These are phyloP conservation scores for Malus sieversii DNA, from an alignment of 306 rosid species.

Conservation along the genomic window DNA sequence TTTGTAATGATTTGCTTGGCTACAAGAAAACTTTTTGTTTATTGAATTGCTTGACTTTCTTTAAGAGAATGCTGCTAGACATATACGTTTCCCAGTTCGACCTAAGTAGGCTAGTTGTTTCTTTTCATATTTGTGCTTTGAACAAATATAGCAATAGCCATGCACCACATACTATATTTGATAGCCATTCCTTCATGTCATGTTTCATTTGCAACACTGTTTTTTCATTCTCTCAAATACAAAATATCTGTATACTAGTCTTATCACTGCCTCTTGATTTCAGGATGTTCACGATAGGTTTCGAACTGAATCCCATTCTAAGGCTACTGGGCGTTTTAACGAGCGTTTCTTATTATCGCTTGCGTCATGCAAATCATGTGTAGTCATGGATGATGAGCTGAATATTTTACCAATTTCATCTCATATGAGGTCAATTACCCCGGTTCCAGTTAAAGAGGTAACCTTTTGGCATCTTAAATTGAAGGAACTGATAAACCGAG, in stretches of 20 bases:
- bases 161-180: neutral
- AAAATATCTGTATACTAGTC: neutral
- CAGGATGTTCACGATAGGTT: conserved; percentile 95
- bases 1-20: neutral
- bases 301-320: conserved; percentile 89
- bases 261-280: conserved; percentile 12
- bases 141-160: neutral
- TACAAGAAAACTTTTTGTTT: neutral
- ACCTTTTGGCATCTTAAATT: conserved; percentile 7
- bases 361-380: conserved; percentile 84
- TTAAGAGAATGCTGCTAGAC: neutral
- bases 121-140: neutral
- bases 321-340: conserved; percentile 78
- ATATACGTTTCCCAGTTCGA: neutral
- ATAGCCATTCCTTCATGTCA: neutral
- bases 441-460: conserved; percentile 76
- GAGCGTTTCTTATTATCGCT: conserved; percentile 88
- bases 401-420: conserved; percentile 87
- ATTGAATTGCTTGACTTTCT: neutral
- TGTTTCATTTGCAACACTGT: neutral
- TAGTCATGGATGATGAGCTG: conserved; percentile 88
- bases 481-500: neutral
- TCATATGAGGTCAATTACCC: conserved; percentile 66
- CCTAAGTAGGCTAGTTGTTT: neutral
- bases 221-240: neutral